Conservation (phyloP, 2,329 filamentous ascomycete species). For the Furcasterigmium sp. region DNA sequence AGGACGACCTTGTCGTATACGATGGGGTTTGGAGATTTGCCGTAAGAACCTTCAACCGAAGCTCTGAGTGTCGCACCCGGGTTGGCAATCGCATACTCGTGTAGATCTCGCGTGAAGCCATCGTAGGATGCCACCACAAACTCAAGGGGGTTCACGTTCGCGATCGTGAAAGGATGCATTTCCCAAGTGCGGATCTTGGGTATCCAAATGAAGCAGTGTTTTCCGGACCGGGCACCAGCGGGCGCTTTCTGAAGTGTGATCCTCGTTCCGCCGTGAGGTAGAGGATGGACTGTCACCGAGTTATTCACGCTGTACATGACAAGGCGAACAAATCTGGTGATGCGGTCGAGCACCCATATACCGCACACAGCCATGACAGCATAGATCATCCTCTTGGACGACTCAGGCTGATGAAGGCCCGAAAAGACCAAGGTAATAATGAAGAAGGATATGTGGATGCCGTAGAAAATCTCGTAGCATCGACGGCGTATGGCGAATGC, state of each 20-base stretch:
- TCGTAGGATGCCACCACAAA: constrained; percentile 54
- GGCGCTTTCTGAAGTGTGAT: constrained; percentile 48
- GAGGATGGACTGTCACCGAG: constrained; percentile 44
- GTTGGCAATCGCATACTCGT: constrained; percentile 35
- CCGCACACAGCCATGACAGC: constrained; percentile 34
- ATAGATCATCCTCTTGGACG: constrained; percentile 31
- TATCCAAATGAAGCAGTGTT: constrained; percentile 61
- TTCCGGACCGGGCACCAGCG: constrained; percentile 41
- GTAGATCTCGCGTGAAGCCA: constrained; percentile 47
- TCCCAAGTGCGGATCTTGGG: constrained; percentile 51
- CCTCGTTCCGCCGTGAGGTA: constrained; percentile 48
- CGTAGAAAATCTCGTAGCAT: constrained; percentile 53
- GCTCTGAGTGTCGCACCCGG: constrained; percentile 36
- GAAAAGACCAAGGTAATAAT: constrained; percentile 40
- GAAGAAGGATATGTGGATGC: constrained; percentile 45
- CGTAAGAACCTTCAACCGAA: constrained; percentile 50
- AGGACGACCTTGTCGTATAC: constrained; percentile 17
- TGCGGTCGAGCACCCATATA: constrained; percentile 47
- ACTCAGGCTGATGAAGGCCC: constrained; percentile 45
- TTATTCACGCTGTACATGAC: constrained; percentile 43
- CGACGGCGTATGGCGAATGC: constrained; percentile 37
- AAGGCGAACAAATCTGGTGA: constrained; percentile 40
- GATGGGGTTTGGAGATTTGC: constrained; percentile 39
- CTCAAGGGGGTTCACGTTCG: constrained; percentile 45
- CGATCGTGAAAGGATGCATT: constrained; percentile 61